Evolutionary conservation across 148 eudicot species (phyloP).

Genomic region (Amaranthus hypochondriacus): DNA sequence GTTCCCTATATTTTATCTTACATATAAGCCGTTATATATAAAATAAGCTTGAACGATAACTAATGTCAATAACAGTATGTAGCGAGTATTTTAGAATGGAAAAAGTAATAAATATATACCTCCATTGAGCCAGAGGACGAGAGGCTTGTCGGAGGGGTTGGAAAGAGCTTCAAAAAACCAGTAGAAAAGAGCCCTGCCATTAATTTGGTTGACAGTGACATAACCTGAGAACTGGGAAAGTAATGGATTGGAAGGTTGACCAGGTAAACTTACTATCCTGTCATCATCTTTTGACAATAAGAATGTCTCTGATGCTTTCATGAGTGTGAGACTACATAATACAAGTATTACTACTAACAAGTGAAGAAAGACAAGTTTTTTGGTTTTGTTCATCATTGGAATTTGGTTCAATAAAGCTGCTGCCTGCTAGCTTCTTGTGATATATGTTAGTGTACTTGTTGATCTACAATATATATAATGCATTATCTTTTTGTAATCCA

Average conservation of each 20-base stretch:
- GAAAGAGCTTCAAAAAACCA: slow-evolving; percentile 70
- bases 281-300: slow-evolving; percentile 26
- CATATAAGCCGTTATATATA: no score
- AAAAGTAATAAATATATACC: slow-evolving; percentile 23
- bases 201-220: slow-evolving; percentile 48
- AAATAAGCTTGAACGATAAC: no score
- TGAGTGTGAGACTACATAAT: slow-evolving; percentile 3
- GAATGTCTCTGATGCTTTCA: slow-evolving; percentile 22
- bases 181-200: slow-evolving; percentile 69
- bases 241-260: slow-evolving; percentile 47
- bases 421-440: neutral
- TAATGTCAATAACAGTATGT: neutral
- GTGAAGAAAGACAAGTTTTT: slow-evolving; percentile 4
- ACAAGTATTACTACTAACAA: slow-evolving; percentile 12
- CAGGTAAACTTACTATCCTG: slow-evolving; percentile 52
- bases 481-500: neutral
- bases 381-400: slow-evolving; percentile 13
- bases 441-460: neutral
- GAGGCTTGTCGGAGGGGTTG: slow-evolving; percentile 42
- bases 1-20: no score
- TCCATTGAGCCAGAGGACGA: slow-evolving; percentile 72
- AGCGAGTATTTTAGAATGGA: neutral
- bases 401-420: neutral
- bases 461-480: neutral
- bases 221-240: slow-evolving; percentile 60